These are phyloP conservation scores for Kuraishia molischiana DNA, from an alignment of 805 yeast species.

Conservation along the genomic window DNA sequence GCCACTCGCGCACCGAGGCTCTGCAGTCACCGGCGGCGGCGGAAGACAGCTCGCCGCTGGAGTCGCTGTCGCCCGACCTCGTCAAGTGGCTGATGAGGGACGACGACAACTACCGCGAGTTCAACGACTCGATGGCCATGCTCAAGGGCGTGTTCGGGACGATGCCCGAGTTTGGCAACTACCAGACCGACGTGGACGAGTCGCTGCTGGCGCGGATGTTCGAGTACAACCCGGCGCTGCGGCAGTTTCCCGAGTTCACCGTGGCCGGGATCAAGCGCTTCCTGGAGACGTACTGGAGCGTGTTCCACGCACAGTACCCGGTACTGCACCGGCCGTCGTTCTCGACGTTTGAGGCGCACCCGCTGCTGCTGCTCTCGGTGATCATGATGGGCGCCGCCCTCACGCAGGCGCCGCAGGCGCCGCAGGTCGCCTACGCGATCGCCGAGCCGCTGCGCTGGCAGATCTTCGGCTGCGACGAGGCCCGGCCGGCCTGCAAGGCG, in stretches of 20 bases:
- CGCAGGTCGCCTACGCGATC: constrained; percentile 21
- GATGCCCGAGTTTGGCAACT: constrained; percentile 1
- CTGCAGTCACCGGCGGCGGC: background rate
- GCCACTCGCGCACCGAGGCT: constrained; percentile 21
- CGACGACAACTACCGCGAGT: background rate
- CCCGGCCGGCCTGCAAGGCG: constrained; percentile 34
- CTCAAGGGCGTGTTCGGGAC: background rate
- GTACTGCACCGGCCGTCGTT: constrained; percentile 39
- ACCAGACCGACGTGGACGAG: constrained; percentile 1
- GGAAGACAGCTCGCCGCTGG: background rate
- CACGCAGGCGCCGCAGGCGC: constrained; percentile 5
- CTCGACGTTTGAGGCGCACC: constrained; percentile 38
- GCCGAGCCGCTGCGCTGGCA: constrained; percentile 34
- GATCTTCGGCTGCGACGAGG: constrained; percentile 33
- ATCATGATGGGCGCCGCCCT: constrained; percentile 41
- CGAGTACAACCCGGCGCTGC: background rate
- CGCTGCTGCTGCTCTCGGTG: constrained; percentile 46
- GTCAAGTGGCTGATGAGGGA: constrained; percentile 21
- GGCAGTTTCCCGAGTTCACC: constrained; percentile 1
- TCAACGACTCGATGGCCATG: background rate
- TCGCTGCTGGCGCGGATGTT: background rate
- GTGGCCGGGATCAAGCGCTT: constrained; percentile 5
- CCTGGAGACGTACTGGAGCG: constrained; percentile 35
- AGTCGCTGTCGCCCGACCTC: background rate
- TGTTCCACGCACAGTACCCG: constrained; percentile 46